These are phyloP conservation scores for Plasmopara muralis DNA, from an alignment of 352 stramenopile genomes.

Conservation along the genomic window DNA sequence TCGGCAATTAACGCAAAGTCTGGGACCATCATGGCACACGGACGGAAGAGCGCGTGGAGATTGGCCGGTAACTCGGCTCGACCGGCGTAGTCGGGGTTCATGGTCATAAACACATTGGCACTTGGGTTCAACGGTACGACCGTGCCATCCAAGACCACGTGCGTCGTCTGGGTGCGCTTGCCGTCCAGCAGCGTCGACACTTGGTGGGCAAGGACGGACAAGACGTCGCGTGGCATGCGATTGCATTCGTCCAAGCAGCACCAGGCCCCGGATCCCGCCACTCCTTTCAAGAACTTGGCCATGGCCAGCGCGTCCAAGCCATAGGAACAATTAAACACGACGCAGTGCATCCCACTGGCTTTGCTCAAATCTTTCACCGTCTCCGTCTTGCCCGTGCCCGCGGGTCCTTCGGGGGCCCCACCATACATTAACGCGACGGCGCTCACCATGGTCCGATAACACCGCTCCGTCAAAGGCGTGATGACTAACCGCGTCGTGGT, in stretches of 20 bases:
- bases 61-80: constrained; percentile 93
- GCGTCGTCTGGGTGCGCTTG: constrained; percentile 84
- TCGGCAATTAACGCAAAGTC: constrained; percentile 93
- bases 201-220: constrained; percentile 93
- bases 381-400: constrained; percentile 93
- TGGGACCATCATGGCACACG: constrained; percentile 94
- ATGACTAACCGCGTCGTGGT: constrained; percentile 93
- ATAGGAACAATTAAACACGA: constrained; percentile 93
- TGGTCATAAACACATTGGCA: constrained; percentile 93
- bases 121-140: constrained; percentile 90
- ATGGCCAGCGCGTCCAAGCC: constrained; percentile 91
- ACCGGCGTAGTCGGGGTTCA: constrained; percentile 95
- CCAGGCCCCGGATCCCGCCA: constrained; percentile 89
- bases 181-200: constrained; percentile 91
- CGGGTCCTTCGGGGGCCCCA: constrained; percentile 88
- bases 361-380: constrained; percentile 94
- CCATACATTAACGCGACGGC: constrained; percentile 92
- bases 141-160: constrained; percentile 84
- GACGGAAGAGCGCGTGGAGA: constrained; percentile 91
- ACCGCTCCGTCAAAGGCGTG: constrained; percentile 91
- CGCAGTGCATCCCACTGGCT: constrained; percentile 92
- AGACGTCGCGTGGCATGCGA: constrained; percentile 92
- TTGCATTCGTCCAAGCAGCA: constrained; percentile 96
- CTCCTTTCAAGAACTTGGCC: constrained; percentile 95
- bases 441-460: constrained; percentile 92